Percentiles rank a stretch among this genome's conserved stretches.
Evolutionary conservation across 1,139 yeast species (phyloP).

Genomic region (Tardiomyces depauwii): DNA sequence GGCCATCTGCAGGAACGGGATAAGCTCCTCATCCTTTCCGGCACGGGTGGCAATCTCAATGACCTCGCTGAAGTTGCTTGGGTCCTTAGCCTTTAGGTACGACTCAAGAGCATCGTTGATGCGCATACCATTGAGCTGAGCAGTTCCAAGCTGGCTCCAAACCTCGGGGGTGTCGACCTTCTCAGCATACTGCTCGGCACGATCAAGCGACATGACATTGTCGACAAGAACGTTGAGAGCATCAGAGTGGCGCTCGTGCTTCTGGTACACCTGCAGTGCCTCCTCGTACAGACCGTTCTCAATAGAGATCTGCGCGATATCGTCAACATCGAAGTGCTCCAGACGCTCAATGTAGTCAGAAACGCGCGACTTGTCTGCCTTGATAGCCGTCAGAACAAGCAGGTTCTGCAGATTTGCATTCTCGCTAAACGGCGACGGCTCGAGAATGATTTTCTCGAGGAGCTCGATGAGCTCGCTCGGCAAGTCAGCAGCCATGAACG

Average conservation of each 20-base stretch:
- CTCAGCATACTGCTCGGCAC: slow-evolving; percentile 92
- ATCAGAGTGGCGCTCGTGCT: slow-evolving; percentile 62
- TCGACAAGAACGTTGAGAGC: slow-evolving; percentile 91
- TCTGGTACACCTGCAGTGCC: slow-evolving; percentile 87
- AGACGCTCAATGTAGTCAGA: slow-evolving; percentile 74
- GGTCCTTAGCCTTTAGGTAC: slow-evolving; percentile 75
- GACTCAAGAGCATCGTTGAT: slow-evolving; percentile 87
- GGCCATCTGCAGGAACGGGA: slow-evolving; percentile 87
- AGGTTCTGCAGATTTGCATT: slow-evolving; percentile 92
- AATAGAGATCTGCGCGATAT: slow-evolving; percentile 86
- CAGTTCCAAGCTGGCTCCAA: slow-evolving; percentile 94
- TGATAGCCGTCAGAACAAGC: slow-evolving; percentile 85
- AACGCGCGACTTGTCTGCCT: slow-evolving; percentile 86
- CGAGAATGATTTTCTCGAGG: slow-evolving; percentile 88
- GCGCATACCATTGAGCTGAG: slow-evolving; percentile 90
- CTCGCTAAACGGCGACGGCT: slow-evolving; percentile 94
- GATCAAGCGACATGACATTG: slow-evolving; percentile 84
- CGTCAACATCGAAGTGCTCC: slow-evolving; percentile 85
- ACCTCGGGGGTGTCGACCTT: slow-evolving; percentile 75
- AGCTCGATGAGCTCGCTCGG: slow-evolving; percentile 90
- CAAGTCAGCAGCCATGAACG: slow-evolving; percentile 91
- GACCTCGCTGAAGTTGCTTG: slow-evolving; percentile 81
- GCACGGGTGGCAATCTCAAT: slow-evolving; percentile 94
- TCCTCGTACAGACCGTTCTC: slow-evolving; percentile 86
- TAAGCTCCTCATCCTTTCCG: slow-evolving; percentile 89